These are phyloP conservation scores for Sporothrix dimorphospora DNA, from an alignment of 2,329 filamentous ascomycete species.

Conservation along the genomic window DNA sequence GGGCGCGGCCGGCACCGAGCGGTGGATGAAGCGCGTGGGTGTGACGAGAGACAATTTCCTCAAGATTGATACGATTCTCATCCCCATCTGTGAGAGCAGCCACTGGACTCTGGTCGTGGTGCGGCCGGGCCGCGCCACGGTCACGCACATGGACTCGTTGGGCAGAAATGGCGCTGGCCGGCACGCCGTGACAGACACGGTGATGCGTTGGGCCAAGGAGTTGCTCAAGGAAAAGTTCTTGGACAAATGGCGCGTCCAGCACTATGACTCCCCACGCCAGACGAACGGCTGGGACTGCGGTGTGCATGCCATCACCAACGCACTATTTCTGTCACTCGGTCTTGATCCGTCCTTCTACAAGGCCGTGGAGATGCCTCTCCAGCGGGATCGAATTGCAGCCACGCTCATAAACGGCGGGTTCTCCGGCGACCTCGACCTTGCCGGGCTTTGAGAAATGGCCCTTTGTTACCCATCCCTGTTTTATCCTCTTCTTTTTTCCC, in stretches of 20 bases:
- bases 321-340: slow-evolving; percentile 62
- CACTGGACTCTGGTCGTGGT: slow-evolving; percentile 78
- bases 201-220: slow-evolving; percentile 59
- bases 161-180: slow-evolving; percentile 46
- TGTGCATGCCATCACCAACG: slow-evolving; percentile 76
- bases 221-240: slow-evolving; percentile 61
- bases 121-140: slow-evolving; percentile 59
- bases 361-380: slow-evolving; percentile 59
- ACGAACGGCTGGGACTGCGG: slow-evolving; percentile 74
- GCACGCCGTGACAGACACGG: slow-evolving; percentile 46
- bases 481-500: background rate
- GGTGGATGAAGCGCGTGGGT: slow-evolving; percentile 60
- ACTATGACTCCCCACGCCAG: slow-evolving; percentile 59
- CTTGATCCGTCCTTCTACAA: slow-evolving; percentile 57
- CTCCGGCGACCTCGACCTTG: slow-evolving; percentile 59
- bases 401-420: slow-evolving; percentile 71
- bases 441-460: slow-evolving; percentile 40
- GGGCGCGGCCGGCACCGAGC: slow-evolving; percentile 52
- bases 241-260: slow-evolving; percentile 57
- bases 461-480: background rate
- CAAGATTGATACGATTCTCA: slow-evolving; percentile 66
- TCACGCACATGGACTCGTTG: slow-evolving; percentile 73
- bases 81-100: slow-evolving; percentile 65
- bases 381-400: slow-evolving; percentile 65
- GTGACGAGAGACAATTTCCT: slow-evolving; percentile 65